A percentile compares a stretch with the other conserved stretches of the same genome.
Conservation (phyloP, 306 rosid genomes). For the Glycine tomentella region DNA sequence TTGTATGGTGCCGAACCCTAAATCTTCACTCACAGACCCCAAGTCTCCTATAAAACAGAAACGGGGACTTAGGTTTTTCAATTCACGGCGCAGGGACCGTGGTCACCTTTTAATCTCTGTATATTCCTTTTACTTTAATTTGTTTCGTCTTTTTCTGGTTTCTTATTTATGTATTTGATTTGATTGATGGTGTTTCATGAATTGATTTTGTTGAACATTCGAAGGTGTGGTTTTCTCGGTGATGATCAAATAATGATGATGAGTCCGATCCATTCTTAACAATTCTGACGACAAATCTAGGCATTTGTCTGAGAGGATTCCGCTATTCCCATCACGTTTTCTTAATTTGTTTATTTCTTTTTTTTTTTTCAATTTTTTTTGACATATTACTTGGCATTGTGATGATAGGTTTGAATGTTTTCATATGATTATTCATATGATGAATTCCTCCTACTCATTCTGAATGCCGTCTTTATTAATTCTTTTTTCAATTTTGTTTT, state of each 20-base stretch:
- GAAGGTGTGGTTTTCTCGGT: slow-evolving; percentile 59
- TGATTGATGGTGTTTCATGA: background rate
- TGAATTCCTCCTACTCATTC: slow-evolving; percentile 89
- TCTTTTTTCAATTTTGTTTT: no score
- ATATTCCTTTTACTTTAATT: no score
- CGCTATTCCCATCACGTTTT: slow-evolving; percentile 17
- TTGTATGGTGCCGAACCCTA: slow-evolving; percentile 23
- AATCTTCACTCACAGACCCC: background rate
- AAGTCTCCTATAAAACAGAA: slow-evolving; percentile 41
- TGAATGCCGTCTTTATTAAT: slow-evolving; percentile 57
- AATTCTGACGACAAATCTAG: slow-evolving; percentile 86
- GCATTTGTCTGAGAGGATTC: slow-evolving; percentile 92
- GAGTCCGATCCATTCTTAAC: slow-evolving; percentile 85
- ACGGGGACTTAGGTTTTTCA: background rate
- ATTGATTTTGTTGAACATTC: background rate
- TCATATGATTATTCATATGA: slow-evolving; percentile 53
- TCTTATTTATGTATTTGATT: background rate
- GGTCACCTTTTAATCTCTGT: no score
- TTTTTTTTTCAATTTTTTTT: background rate
- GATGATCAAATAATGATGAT: slow-evolving; percentile 82
- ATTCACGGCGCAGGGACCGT: background rate
- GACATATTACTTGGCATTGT: slow-evolving; percentile 47
- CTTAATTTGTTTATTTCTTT: background rate
- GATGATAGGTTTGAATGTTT: slow-evolving; percentile 47
- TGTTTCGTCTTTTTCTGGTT: background rate